These are phyloP conservation scores for Periconia macrospinosa DNA, from an alignment of 2,329 filamentous ascomycete species.

Conservation along the genomic window DNA sequence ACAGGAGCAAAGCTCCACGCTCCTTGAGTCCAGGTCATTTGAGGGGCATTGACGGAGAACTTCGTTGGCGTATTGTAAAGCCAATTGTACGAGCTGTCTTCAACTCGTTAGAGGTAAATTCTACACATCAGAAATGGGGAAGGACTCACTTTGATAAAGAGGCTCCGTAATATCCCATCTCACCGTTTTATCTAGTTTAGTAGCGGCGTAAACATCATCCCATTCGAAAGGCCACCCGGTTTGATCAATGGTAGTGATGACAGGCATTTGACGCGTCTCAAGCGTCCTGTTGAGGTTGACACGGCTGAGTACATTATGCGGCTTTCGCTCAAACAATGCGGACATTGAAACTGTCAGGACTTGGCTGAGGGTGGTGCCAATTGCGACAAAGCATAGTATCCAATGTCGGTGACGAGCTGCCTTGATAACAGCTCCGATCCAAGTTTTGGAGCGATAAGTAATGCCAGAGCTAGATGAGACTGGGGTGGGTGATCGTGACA, in stretches of 20 bases:
- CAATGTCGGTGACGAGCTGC: slow-evolving; percentile 15
- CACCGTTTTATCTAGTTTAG: too few relatives aligned
- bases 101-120: too few relatives aligned
- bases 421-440: slow-evolving; percentile 16
- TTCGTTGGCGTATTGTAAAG: slow-evolving; percentile 13
- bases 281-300: slow-evolving; percentile 5
- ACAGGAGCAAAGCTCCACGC: slow-evolving; percentile 19
- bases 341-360: slow-evolving; percentile 24
- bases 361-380: slow-evolving; percentile 16
- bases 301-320: slow-evolving; percentile 3
- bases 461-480: slow-evolving; percentile 14
- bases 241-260: background rate
- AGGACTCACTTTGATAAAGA: slow-evolving; percentile 8
- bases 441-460: slow-evolving; percentile 19
- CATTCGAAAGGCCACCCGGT: background rate
- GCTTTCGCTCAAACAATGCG: slow-evolving; percentile 17
- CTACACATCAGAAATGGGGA: too few relatives aligned
- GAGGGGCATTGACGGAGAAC: slow-evolving; percentile 12
- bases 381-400: slow-evolving; percentile 12
- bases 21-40: slow-evolving; percentile 15
- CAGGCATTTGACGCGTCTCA: slow-evolving; percentile 11
- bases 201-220: too few relatives aligned
- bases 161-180: background rate
- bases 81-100: slow-evolving; percentile 6
- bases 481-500: slow-evolving; percentile 13